Percentiles rank a stretch among this genome's conserved stretches.
These are phyloP conservation scores for Pezicula carpinea DNA, from an alignment of 2,329 filamentous ascomycete genomes.

Conservation along the genomic window DNA sequence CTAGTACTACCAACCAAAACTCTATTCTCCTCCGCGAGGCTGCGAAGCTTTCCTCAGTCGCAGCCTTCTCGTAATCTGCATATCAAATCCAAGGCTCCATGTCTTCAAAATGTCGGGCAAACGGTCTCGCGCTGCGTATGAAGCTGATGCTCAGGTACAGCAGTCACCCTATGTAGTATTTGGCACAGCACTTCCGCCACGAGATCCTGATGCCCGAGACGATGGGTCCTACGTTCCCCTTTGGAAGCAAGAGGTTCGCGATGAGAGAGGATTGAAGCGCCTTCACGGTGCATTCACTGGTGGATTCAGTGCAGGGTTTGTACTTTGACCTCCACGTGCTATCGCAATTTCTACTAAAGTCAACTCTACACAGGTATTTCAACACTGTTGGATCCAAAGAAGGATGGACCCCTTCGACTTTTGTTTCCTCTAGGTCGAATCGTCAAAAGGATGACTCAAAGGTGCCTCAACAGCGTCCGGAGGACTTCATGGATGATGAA, in stretches of 20 bases:
- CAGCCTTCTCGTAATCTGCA: conserved; percentile 2
- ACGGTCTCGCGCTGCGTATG: conserved; percentile 73
- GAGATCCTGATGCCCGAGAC: conserved; percentile 73
- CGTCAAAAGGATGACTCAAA: conserved; percentile 64
- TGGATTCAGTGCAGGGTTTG: conserved; percentile 92
- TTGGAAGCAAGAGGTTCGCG: conserved; percentile 98
- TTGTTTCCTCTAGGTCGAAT: conserved; percentile 82
- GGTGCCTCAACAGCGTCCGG: conserved; percentile 55
- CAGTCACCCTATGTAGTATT: conserved; percentile 73
- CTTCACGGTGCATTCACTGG: conserved; percentile 96
- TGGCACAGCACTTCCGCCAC: conserved; percentile 78
- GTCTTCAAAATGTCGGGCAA: conserved; percentile 64
- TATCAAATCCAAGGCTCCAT: conserved; percentile 8
- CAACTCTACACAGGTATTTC: conserved; percentile 64
- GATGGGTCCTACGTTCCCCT: conserved; percentile 89
- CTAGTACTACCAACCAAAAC: too few relatives aligned
- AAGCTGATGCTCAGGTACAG: conserved; percentile 63
- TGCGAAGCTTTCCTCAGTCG: not conserved
- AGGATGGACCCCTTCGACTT: conserved; percentile 90
- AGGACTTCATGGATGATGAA: conserved; percentile 98
- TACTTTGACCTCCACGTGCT: conserved; percentile 10
- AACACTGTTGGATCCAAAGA: conserved; percentile 98
- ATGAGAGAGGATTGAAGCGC: conserved; percentile 84
- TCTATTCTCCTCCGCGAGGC: not conserved
- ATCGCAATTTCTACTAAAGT: conserved; percentile 16